Base-by-base conservation (phyloP, 31 red algal species). In the Endocladia muricata region DNA sequence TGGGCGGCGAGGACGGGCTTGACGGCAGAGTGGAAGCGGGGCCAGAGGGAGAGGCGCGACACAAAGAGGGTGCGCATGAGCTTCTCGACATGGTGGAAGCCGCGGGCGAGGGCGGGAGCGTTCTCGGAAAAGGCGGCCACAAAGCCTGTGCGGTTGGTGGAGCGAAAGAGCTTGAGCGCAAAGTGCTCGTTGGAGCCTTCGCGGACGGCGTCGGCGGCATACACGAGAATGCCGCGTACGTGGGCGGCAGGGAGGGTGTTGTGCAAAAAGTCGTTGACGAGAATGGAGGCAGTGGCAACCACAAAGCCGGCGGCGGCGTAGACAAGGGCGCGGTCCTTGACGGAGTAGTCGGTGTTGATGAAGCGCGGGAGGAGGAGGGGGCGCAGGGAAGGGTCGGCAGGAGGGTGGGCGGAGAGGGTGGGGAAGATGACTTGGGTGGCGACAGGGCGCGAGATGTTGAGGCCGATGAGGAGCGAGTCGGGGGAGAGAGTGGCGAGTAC, bases 41-140 rank as follows among this genome's bases (percentile, higher is more conserved):
- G 96, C 88, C 79, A 95, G 1, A 98, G 88, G 58, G 56, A 79
- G 1, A 98, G 74, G 22, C 78, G 56, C 23, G 76, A 90, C 31
- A 94, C 74, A 65, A 72, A 86, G 31, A 94, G 78, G 22, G 72
- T 73, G 26, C 91, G 84, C 95, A 94, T 91, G 9, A 91, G 78
- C 48, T 83, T 81, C 39, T 94, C 95, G n/a, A 80, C 91, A 25
- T 55, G 37, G 69, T 98, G 95, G 72, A 98, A 98, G 0, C 95
- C 95, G 19, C 83, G 62, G 6, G 81, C 60, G 0, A 98, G 32
- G 33, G 59, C 39, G 37, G 41, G 25, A 42, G 95, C 61, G 51
- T 87, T 78, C 36, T 98, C 96, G 7, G 91, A 85, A 40, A 98
- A 90, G 13, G 91, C 95, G 25, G 82, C 88, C 33, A 96, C 54